phyloP scores from a whole-genome alignment of 1,284 basidiomycete species.

The Anthracocystis walkeri region DNA sequence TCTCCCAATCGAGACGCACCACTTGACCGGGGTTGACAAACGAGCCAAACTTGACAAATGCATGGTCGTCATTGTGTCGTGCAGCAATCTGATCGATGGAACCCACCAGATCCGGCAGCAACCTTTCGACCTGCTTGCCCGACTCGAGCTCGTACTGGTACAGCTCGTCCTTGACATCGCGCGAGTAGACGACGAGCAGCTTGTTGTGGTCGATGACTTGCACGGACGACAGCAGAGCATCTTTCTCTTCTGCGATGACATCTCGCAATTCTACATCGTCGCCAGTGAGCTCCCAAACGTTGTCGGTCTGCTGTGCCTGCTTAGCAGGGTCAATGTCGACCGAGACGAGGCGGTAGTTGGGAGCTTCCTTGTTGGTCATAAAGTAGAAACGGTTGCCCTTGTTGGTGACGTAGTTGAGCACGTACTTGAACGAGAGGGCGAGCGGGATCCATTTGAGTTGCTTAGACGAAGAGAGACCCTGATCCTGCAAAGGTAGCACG shows the following conservation, averaged over 20 bases:
- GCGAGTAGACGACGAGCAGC: constrained; percentile 78
- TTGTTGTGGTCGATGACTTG: constrained; percentile 75
- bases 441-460: constrained; percentile 63
- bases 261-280: constrained; percentile 72
- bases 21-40: constrained; percentile 82
- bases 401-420: constrained; percentile 60
- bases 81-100: constrained; percentile 74
- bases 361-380: constrained; percentile 65
- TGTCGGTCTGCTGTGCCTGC: constrained; percentile 42
- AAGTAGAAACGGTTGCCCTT: constrained; percentile 66
- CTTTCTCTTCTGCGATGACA: constrained; percentile 78
- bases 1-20: constrained; percentile 55
- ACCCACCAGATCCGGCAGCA: constrained; percentile 79
- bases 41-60: constrained; percentile 78
- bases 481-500: constrained; percentile 53
- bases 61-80: constrained; percentile 75
- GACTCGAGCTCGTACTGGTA: constrained; percentile 77
- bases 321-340: constrained; percentile 46
- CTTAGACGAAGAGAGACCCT: constrained; percentile 13
- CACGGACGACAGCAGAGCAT: constrained; percentile 76
- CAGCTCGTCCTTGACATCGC: constrained; percentile 85
- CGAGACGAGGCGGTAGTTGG: constrained; percentile 63
- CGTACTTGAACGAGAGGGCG: constrained; percentile 60
- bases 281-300: constrained; percentile 56
- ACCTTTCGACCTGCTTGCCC: constrained; percentile 75